These are phyloP conservation scores for Gaeumannomyces sp. DNA, from an alignment of 2,329 filamentous ascomycete species.

Conservation along the genomic window DNA sequence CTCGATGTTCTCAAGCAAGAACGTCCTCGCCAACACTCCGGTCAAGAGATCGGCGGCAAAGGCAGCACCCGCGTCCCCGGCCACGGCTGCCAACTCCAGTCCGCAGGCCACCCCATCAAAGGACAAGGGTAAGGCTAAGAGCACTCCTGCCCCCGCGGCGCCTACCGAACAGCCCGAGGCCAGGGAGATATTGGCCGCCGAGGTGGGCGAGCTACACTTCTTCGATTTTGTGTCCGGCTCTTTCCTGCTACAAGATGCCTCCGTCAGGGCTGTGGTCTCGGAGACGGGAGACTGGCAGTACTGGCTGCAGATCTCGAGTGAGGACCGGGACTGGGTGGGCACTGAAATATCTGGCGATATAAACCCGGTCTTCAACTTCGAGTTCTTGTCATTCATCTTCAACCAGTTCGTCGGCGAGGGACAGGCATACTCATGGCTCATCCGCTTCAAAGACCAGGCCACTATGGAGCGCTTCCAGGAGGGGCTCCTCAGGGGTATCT, in stretches of 20 bases:
- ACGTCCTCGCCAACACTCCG: conserved; percentile 36
- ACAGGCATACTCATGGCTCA: conserved; percentile 88
- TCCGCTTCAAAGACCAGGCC: conserved; percentile 81
- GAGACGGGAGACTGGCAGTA: conserved; percentile 92
- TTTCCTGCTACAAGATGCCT: conserved; percentile 72
- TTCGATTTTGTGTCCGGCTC: conserved; percentile 86
- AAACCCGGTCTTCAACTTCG: conserved; percentile 98
- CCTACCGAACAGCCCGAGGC: conserved; percentile 57
- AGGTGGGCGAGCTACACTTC: conserved; percentile 80
- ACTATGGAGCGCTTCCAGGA: conserved; percentile 84
- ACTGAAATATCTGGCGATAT: conserved; percentile 83
- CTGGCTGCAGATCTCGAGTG: conserved; percentile 80
- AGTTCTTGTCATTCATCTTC: conserved; percentile 98
- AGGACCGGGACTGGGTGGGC: conserved; percentile 77
- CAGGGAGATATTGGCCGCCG: conserved; percentile 66
- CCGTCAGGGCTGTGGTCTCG: conserved; percentile 71
- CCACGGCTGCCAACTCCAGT: not conserved
- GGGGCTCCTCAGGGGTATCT: conserved; percentile 88
- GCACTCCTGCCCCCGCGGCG: conserved; percentile 42
- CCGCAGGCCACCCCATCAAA: not conserved
- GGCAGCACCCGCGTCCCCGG: conserved; percentile 6
- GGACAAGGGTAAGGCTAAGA: conserved; percentile 11
- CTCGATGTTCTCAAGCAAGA: conserved; percentile 46
- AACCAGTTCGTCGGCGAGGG: conserved; percentile 90
- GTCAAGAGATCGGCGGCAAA: conserved; percentile 34